A percentile compares a stretch with the other conserved stretches of the same genome.
Evolutionary conservation across 805 yeast species (phyloP).

Genomic region (Candida morakotiae): DNA sequence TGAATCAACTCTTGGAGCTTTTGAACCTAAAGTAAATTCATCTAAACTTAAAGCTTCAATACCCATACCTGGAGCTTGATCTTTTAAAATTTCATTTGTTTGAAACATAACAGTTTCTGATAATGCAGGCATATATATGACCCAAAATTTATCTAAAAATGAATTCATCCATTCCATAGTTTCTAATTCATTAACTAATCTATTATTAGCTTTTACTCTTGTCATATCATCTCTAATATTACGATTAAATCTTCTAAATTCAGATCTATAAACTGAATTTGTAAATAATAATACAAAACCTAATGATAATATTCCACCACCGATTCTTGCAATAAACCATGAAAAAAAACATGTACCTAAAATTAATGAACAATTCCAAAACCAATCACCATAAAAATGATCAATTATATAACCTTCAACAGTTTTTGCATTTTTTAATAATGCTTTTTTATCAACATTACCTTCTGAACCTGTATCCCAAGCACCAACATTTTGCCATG

Average conservation of each 20-base stretch:
- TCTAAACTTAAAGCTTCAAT: constrained; percentile 70
- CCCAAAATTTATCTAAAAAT: constrained; percentile 79
- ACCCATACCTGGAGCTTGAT: constrained; percentile 78
- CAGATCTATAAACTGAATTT: constrained; percentile 65
- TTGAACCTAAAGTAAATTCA: constrained; percentile 76
- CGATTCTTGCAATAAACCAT: constrained; percentile 60
- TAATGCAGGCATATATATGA: constrained; percentile 81
- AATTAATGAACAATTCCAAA: constrained; percentile 61
- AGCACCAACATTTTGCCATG: constrained; percentile 38
- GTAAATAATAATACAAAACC: constrained; percentile 56
- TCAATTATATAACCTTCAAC: constrained; percentile 62
- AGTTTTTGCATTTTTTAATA: constrained; percentile 23
- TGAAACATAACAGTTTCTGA: constrained; percentile 68
- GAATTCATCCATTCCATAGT: constrained; percentile 81
- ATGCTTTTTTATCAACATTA: constrained; percentile 19
- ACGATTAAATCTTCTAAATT: constrained; percentile 71
- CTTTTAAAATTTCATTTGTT: constrained; percentile 66
- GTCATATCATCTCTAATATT: constrained; percentile 73
- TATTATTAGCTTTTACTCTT: constrained; percentile 59
- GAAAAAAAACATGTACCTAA: constrained; percentile 70
- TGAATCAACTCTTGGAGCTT: constrained; percentile 71
- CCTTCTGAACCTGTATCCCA: constrained; percentile 20
- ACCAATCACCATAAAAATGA: constrained; percentile 68
- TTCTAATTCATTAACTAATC: constrained; percentile 60
- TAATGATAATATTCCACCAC: constrained; percentile 63